Evolutionary conservation across 2,329 filamentous ascomycete genomes (phyloP).

Genomic region (Pseudogymnoascus sp.): DNA sequence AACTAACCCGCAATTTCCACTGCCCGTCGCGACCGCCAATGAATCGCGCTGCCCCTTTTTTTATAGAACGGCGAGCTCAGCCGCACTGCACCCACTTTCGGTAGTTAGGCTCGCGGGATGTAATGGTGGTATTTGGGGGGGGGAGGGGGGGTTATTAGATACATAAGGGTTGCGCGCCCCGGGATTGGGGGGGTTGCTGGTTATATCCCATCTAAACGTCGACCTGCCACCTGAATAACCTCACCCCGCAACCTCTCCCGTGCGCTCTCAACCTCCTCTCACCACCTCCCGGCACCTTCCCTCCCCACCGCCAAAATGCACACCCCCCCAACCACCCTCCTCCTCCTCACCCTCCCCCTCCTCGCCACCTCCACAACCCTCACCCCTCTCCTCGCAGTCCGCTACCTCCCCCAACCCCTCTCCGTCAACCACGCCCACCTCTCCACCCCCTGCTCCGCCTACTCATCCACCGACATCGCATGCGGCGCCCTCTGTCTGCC

Average conservation of each 20-base stretch:
- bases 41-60: too few species aligned
- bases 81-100: too few species aligned
- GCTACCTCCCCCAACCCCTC: background rate
- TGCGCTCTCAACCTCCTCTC: background rate
- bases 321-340: background rate
- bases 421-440: background rate
- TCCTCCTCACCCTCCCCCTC: background rate
- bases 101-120: too few species aligned
- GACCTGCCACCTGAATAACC: background rate
- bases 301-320: background rate
- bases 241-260: background rate
- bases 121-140: too few species aligned
- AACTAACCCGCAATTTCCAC: background rate
- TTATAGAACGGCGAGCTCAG: too few species aligned
- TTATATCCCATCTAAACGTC: too few species aligned
- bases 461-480: background rate
- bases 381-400: background rate
- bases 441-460: background rate
- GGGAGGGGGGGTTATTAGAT: too few species aligned
- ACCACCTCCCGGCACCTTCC: too few species aligned
- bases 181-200: too few species aligned
- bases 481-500: background rate
- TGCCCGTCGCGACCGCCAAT: background rate
- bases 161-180: background rate
- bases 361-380: background rate